Evolutionary conservation across 306 rosid species (phyloP).

Genomic region (Acmispon strigosus): DNA sequence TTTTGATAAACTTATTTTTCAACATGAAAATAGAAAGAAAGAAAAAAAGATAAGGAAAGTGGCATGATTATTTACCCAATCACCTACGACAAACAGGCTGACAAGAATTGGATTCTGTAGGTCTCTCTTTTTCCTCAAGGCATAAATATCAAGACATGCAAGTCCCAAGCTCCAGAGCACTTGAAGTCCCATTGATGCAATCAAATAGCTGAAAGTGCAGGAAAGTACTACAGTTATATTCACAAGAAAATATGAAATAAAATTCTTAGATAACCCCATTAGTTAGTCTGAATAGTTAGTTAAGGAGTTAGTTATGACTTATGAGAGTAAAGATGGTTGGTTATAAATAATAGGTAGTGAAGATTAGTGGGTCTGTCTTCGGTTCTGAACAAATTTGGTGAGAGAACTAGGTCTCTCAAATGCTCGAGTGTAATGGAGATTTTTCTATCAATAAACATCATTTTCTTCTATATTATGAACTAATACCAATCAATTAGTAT

Average conservation of each 20-base stretch:
- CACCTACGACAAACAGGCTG: constrained; percentile 94
- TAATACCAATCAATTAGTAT: too few species aligned
- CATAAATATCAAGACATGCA: constrained; percentile 91
- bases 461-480: too few species aligned
- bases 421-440: too few species aligned
- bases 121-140: constrained; percentile 77
- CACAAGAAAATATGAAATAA: not conserved
- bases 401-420: too few species aligned
- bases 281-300: too few species aligned
- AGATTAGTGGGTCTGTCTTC: too few species aligned
- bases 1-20: constrained; percentile 2
- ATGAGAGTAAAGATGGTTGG: too few species aligned
- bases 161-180: constrained; percentile 96
- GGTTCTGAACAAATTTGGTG: too few species aligned
- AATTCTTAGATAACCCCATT: not conserved
- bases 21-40: not conserved
- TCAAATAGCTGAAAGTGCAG: constrained; percentile 65
- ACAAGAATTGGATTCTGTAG: constrained; percentile 84
- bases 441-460: too few species aligned
- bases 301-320: too few species aligned
- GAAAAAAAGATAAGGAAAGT: not conserved
- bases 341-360: too few species aligned
- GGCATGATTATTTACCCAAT: constrained; percentile 64
- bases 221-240: constrained; percentile 9
- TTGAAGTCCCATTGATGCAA: constrained; percentile 99